Evolutionary conservation across 352 stramenopile genomes (phyloP).

Genomic region (Globisporangium paroecandrum): DNA sequence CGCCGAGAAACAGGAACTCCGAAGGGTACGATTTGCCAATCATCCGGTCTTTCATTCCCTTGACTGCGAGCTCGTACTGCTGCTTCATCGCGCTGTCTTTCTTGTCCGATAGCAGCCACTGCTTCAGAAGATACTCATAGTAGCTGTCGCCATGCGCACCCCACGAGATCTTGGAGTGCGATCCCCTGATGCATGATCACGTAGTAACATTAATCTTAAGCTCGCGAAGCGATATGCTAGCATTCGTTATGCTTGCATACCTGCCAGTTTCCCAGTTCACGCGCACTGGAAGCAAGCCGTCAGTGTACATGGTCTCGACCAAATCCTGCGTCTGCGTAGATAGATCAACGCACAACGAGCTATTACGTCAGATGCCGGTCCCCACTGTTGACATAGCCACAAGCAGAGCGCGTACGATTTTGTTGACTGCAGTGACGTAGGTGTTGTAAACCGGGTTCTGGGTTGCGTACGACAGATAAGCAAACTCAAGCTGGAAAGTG

Average conservation of each 20-base stretch:
- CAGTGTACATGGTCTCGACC: conserved; percentile 28
- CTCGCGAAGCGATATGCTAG: neutral
- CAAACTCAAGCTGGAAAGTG: conserved; percentile 70
- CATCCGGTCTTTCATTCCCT: conserved; percentile 43
- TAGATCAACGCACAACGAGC: neutral
- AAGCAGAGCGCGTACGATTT: conserved; percentile 1
- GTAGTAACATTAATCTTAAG: neutral
- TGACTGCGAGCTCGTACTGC: conserved; percentile 51
- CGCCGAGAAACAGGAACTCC: conserved; percentile 46
- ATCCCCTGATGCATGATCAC: neutral
- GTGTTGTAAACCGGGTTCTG: conserved; percentile 32
- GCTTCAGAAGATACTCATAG: conserved; percentile 80
- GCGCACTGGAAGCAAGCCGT: conserved; percentile 43
- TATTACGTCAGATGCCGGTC: neutral
- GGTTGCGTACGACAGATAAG: conserved; percentile 40
- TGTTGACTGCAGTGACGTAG: conserved; percentile 41
- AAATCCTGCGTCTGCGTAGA: conserved; percentile 25
- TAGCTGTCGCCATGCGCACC: conserved; percentile 66
- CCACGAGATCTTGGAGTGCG: conserved; percentile 35
- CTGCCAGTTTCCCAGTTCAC: conserved; percentile 29
- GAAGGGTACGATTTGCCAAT: conserved; percentile 33
- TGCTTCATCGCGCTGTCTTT: conserved; percentile 37
- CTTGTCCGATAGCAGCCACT: conserved; percentile 64
- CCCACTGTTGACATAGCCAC: neutral
- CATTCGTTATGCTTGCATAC: neutral